Conservation (phyloP, 495 filamentous ascomycete species). For the Penicillium herquei region DNA sequence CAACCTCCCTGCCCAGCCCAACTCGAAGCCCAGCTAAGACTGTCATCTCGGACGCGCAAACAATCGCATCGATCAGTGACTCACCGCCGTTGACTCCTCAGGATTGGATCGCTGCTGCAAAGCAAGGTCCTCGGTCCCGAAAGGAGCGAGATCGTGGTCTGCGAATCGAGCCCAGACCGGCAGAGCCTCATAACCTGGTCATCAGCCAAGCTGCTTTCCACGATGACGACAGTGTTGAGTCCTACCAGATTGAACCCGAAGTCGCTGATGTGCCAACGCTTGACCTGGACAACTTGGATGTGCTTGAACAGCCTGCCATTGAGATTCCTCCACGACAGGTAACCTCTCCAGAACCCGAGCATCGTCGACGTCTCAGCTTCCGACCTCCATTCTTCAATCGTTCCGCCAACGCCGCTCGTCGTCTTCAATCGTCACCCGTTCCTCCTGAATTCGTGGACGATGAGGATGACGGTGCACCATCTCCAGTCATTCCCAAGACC, state of each 20-base stretch:
- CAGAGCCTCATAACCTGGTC: slow-evolving; percentile 13
- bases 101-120: slow-evolving; percentile 46
- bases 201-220: slow-evolving; percentile 17
- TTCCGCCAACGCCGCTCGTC: slow-evolving; percentile 21
- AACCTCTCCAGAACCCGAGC: slow-evolving; percentile 24
- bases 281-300: slow-evolving; percentile 23
- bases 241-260: slow-evolving; percentile 25
- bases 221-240: slow-evolving; percentile 32
- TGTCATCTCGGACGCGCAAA: background rate
- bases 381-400: slow-evolving; percentile 37
- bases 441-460: slow-evolving; percentile 20
- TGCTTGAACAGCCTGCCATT: slow-evolving; percentile 14
- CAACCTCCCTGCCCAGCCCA: slow-evolving; percentile 21
- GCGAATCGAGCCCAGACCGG: slow-evolving; percentile 8
- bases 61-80: slow-evolving; percentile 7
- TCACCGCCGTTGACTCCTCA: slow-evolving; percentile 38
- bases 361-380: slow-evolving; percentile 36
- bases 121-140: slow-evolving; percentile 21
- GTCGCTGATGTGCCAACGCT: slow-evolving; percentile 34
- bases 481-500: slow-evolving; percentile 37
- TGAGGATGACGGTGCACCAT: slow-evolving; percentile 36
- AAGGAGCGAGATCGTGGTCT: slow-evolving; percentile 12
- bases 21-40: slow-evolving; percentile 23
- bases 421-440: slow-evolving; percentile 28
- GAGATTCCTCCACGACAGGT: slow-evolving; percentile 13